phyloP scores from a whole-genome alignment of 2,329 filamentous ascomycete species.

The Colletotrichum siamense region DNA sequence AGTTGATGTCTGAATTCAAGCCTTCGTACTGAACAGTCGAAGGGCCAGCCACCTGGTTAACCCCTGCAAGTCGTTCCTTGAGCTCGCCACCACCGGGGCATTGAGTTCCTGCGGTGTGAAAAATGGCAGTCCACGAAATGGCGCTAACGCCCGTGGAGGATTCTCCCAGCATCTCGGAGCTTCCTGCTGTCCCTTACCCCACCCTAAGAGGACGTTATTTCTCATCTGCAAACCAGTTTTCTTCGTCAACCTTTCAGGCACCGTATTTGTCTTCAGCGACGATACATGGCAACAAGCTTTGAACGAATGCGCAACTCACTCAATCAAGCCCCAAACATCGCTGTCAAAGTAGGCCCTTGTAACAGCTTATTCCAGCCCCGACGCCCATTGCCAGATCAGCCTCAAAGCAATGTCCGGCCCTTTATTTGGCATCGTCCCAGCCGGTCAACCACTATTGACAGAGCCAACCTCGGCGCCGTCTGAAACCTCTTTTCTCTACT shows the following conservation, averaged over 20 bases:
- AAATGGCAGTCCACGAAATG: not conserved
- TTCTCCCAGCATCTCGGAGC: conserved; percentile 8
- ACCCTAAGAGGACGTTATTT: not conserved
- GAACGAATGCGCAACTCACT: not conserved
- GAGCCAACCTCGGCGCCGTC: conserved; percentile 58
- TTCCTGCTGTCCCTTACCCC: conserved; percentile 11
- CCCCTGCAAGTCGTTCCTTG: not conserved
- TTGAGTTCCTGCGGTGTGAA: not conserved
- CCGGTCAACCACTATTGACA: conserved; percentile 63
- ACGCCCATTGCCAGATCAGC: not conserved
- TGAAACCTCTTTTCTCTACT: conserved; percentile 62
- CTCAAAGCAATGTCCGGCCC: conserved; percentile 43
- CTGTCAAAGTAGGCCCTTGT: not conserved
- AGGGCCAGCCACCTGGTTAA: not conserved
- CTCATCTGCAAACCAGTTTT: not conserved
- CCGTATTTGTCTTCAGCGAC: not conserved
- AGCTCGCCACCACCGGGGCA: not conserved
- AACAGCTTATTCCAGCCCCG: not conserved
- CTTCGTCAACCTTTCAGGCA: not conserved
- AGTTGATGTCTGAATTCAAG: not conserved
- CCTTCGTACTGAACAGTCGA: not conserved
- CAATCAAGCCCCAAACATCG: not conserved
- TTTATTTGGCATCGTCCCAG: conserved; percentile 65
- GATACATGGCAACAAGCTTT: not conserved
- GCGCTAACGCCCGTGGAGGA: not conserved